Evolutionary conservation across 1,139 yeast genomes (phyloP), one percentile per base, ranked within the genome.

Genomic region (Tardiomyces digboiensis): DNA sequence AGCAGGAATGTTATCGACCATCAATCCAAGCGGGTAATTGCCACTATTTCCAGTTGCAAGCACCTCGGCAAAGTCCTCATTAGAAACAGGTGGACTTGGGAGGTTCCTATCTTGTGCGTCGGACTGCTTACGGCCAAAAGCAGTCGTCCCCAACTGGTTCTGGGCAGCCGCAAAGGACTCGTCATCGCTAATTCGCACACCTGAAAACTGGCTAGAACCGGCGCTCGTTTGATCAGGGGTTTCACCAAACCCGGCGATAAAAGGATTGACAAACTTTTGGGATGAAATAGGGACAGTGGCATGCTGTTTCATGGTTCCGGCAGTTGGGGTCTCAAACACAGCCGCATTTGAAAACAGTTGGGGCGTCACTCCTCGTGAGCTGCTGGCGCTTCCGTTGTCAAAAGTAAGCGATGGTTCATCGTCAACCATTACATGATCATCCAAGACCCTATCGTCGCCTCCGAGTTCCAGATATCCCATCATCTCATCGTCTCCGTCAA

Each of bases 1-100:
- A 59, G 74, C 65, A 1, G 97, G 97, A 42, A 89, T 66, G 45
- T 80, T 82, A 12, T 72, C 66, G 1, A 88, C 67, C 23, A 66
- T 64, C 47, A 89, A 57, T 44, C 72, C 67, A 62, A 78, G 83
- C 45, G 46, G 42, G 44, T 39, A 46, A 10, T 33, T 33, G 37
- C 19, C 10, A 8, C 19, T 7, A 10, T n/a, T 33, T 10, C 19
- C 37, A 8, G 19, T 12, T 20, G 37, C 37, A 19, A 14, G 37
- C 37, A 16, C 37, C 10, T 26, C 33, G 33, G 33, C 33, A 8
- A 26, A 26, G 10, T 26, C 33, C 10, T 26, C 33, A 3, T n/a
- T 26, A 3, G 14, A n/a, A n/a, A 16, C 16, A n/a, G 33, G 33
- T 5, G 33, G 33, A 5, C 16, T 16, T 8, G 33, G 33, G 4